Evolutionary conservation across 768 basidiomycete species (phyloP), one percentile per base, ranked within the genome.

Genomic region (Chalciporus piperatus): DNA sequence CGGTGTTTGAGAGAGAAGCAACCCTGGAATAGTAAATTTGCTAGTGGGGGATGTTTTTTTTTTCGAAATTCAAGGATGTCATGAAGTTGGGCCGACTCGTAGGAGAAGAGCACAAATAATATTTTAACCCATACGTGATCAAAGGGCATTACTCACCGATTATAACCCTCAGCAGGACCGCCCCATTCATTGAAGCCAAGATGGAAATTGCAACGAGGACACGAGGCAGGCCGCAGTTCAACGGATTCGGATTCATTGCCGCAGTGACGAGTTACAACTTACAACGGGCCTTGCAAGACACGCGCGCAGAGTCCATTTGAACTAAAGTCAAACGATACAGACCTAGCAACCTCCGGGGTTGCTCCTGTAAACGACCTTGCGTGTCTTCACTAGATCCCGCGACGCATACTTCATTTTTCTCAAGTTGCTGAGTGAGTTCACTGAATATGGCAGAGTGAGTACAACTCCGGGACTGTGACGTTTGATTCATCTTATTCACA

Each of bases 211-310:
- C 47, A 44, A 37, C 25, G 39, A 39, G 44, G 38, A 46, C 63
- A 56, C 28, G 62, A 59, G 62, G 62, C 60, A n/a, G n/a, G n/a
- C n/a, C n/a, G n/a, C n/a, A 38, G 41, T 33, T 43, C 25, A 37
- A 46, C 32, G 41, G 37, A 41, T 42, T 57, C 37, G 40, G 43
- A 16, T 27, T 52, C 49, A 40, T 41, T 27, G 25, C 20, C 50
- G n/a, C n/a, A 41, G 47, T 1, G n/a, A 40, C 14, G n/a, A n/a
- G 33, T n/a, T 41, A 32, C 51, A 27, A 41, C 3, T n/a, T n/a
- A n/a, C n/a, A n/a, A n/a, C n/a, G n/a, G n/a, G n/a, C 41, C 39
- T 47, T 39, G 33, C 41, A 38, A 40, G 30, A 37, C 49, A 48
- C 46, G 16, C 42, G 41, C 25, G 14, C 23, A 17, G 16, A 16